phyloP scores from a whole-genome alignment of 1,139 yeast genomes.

The Nakaseomyces kungkrabaensis region DNA sequence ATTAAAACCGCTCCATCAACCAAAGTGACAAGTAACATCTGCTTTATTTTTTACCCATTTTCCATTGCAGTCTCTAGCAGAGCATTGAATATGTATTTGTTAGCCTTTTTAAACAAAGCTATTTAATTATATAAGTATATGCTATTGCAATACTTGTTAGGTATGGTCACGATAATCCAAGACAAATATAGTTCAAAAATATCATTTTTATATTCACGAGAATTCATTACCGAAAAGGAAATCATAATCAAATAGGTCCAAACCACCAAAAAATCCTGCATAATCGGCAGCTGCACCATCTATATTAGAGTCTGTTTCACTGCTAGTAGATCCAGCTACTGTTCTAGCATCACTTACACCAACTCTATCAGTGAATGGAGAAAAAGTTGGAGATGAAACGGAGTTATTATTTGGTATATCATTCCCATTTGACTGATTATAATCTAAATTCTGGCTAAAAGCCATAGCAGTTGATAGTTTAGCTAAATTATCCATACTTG shows the following conservation, averaged over 20 bases:
- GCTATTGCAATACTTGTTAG: no score
- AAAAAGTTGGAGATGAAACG: not conserved
- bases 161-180: no score
- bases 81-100: not conserved
- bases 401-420: not conserved
- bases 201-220: not conserved
- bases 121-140: no score
- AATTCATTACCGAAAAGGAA: conserved; percentile 21
- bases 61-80: no score
- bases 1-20: conserved; percentile 10
- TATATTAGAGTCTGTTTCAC: conserved; percentile 5
- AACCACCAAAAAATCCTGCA: conserved; percentile 19
- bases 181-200: not conserved
- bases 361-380: not conserved
- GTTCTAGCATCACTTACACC: not conserved
- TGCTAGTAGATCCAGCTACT: not conserved
- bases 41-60: no score
- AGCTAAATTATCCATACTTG: conserved; percentile 11
- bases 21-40: not conserved
- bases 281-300: conserved; percentile 6
- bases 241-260: conserved; percentile 25
- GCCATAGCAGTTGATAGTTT: conserved; percentile 16
- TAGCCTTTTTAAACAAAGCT: not conserved
- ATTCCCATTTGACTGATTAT: conserved; percentile 2
- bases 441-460: conserved; percentile 11